phyloP scores from a whole-genome alignment of 1,284 basidiomycete genomes.

The Inonotus hispidus region DNA sequence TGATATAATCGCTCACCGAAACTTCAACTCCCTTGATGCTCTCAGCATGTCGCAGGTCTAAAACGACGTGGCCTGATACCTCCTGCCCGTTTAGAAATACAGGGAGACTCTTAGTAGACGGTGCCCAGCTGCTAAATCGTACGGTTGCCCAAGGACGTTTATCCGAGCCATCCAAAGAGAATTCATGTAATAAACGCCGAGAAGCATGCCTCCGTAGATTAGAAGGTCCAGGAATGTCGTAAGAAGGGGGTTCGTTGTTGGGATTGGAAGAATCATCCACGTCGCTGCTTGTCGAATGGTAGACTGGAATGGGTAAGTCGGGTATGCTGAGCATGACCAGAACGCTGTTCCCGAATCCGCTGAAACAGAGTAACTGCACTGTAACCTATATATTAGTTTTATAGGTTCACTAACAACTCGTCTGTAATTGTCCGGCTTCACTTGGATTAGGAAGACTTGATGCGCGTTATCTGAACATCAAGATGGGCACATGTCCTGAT shows the following conservation, averaged over 20 bases:
- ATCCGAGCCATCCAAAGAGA: constrained; percentile 1
- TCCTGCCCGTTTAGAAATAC: constrained; percentile 12
- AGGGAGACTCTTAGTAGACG: constrained; percentile 9
- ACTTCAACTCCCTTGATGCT: constrained; percentile 13
- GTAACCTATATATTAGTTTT: neutral
- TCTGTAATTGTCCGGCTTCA: neutral
- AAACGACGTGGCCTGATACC: constrained; percentile 10
- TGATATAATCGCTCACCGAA: constrained; percentile 2
- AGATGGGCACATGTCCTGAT: neutral
- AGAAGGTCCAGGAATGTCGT: constrained; percentile 1
- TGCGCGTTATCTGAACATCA: neutral
- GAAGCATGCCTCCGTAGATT: neutral
- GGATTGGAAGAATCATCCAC: neutral
- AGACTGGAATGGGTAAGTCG: neutral
- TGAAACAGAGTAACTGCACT: neutral
- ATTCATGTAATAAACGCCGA: constrained; percentile 3
- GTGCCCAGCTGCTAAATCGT: constrained; percentile 10
- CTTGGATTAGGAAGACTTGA: neutral
- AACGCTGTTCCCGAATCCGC: neutral
- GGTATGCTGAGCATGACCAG: neutral
- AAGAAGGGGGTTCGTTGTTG: constrained; percentile 1
- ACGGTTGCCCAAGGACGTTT: constrained; percentile 3
- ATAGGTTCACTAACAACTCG: neutral
- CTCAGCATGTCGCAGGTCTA: constrained; percentile 11
- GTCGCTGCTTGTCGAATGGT: neutral